phyloP scores from a whole-genome alignment of 768 basidiomycete species.

The Ramaria sp. region DNA sequence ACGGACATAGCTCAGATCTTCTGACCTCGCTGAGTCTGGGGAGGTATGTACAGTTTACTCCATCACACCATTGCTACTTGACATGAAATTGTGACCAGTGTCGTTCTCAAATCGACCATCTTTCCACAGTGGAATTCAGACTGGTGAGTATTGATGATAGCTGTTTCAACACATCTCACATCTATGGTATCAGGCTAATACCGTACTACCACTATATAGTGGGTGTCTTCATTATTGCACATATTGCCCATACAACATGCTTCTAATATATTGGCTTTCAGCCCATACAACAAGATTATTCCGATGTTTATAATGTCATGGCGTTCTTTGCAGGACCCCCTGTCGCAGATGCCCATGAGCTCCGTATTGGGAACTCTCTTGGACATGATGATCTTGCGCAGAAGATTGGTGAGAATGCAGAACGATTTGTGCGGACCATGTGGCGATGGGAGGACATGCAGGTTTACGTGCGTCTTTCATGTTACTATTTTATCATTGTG shows the following conservation, averaged over 20 bases:
- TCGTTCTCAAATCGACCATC: constrained; percentile 59
- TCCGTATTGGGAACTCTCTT: constrained; percentile 17
- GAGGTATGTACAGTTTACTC: background rate
- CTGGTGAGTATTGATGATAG: constrained; percentile 13
- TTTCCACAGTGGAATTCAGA: constrained; percentile 58
- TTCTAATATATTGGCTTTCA: constrained; percentile 3
- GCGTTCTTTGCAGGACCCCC: constrained; percentile 60
- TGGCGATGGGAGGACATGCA: constrained; percentile 54
- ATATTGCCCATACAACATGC: background rate
- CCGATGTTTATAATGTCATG: constrained; percentile 59
- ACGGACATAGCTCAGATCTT: constrained; percentile 19
- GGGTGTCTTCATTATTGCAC: constrained; percentile 7
- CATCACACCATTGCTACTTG: background rate
- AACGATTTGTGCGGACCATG: constrained; percentile 41
- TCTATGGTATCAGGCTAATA: constrained; percentile 13
- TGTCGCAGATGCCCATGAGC: background rate
- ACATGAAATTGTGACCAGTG: constrained; percentile 18
- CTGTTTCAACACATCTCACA: background rate
- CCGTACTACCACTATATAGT: constrained; percentile 27
- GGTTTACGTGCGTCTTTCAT: constrained; percentile 37
- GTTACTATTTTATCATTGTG: background rate
- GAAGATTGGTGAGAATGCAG: constrained; percentile 44
- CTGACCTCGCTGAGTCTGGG: background rate
- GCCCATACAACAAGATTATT: constrained; percentile 53
- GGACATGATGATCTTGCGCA: constrained; percentile 42